Evolutionary conservation across 352 stramenopile species (phyloP).

Genomic region (Phytophthora cryptogea): DNA sequence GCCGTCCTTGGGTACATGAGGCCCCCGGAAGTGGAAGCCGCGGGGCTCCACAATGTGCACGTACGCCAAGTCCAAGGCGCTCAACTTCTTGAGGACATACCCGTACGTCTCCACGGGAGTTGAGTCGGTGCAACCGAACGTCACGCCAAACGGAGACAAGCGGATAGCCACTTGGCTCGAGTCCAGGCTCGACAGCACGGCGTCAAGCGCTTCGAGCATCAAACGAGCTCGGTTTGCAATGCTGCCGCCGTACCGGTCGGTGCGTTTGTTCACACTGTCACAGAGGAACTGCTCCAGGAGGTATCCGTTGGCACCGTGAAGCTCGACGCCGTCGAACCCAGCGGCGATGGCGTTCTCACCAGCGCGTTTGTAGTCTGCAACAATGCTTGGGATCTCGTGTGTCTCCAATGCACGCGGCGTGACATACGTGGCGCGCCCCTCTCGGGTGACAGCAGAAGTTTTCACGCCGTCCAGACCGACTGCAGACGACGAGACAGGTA

Average conservation of each 20-base stretch:
- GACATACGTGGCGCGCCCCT: constrained; percentile 43
- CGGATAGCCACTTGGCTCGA: constrained; percentile 47
- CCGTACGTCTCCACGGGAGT: constrained; percentile 41
- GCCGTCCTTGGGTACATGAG: constrained; percentile 39
- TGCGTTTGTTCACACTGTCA: constrained; percentile 34
- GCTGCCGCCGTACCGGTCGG: constrained; percentile 57
- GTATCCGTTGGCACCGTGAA: constrained; percentile 39
- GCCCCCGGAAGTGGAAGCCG: constrained; percentile 36
- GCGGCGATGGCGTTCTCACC: constrained; percentile 36
- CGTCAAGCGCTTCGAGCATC: constrained; percentile 67
- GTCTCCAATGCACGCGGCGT: constrained; percentile 66
- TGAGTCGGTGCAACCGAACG: constrained; percentile 45
- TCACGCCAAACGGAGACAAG: constrained; percentile 41
- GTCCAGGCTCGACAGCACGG: constrained; percentile 39
- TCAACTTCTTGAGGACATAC: constrained; percentile 45
- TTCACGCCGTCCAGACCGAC: constrained; percentile 35
- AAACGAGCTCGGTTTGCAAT: constrained; percentile 79
- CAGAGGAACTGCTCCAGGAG: constrained; percentile 39
- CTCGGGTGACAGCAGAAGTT: constrained; percentile 37
- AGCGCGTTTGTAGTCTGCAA: constrained; percentile 36
- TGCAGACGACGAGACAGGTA: constrained; percentile 51
- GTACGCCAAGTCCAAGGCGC: constrained; percentile 46
- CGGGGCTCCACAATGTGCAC: constrained; percentile 63
- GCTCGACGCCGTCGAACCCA: constrained; percentile 35
- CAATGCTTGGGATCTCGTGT: constrained; percentile 69